Evolutionary conservation across 2,329 filamentous ascomycete species (phyloP).

Genomic region (Curvularia eragrostidis): DNA sequence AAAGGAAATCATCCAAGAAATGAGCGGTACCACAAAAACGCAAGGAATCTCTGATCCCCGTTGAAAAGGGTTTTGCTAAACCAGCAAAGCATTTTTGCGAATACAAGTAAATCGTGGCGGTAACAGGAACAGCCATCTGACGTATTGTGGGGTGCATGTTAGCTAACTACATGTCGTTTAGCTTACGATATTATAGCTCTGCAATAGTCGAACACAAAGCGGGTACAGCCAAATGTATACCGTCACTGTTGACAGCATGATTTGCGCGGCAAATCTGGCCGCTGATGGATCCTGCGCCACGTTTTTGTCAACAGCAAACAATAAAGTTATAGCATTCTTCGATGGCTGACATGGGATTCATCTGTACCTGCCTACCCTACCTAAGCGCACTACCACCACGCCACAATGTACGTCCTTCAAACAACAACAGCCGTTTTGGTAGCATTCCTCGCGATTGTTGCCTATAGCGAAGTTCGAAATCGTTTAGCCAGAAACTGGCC

Average conservation of each 20-base stretch:
- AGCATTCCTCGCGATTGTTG: slow-evolving; percentile 28
- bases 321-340: slow-evolving; percentile 1
- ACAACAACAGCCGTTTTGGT: slow-evolving; percentile 31
- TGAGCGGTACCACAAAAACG: background rate
- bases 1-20: background rate
- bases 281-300: slow-evolving; percentile 6
- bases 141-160: slow-evolving; percentile 11
- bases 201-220: slow-evolving; percentile 9
- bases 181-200: slow-evolving; percentile 9
- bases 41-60: too few species aligned
- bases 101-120: background rate
- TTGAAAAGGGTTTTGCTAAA: background rate
- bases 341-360: background rate
- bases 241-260: slow-evolving; percentile 11
- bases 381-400: background rate
- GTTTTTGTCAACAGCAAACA: background rate
- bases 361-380: background rate
- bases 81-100: background rate
- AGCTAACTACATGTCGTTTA: slow-evolving; percentile 10
- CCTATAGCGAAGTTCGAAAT: slow-evolving; percentile 26
- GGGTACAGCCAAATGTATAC: slow-evolving; percentile 6
- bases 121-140: background rate
- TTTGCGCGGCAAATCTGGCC: background rate
- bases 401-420: slow-evolving; percentile 29
- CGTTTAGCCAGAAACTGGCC: slow-evolving; percentile 22